phyloP scores from a whole-genome alignment of 352 stramenopile species.

The Phytophthora megakarya region DNA sequence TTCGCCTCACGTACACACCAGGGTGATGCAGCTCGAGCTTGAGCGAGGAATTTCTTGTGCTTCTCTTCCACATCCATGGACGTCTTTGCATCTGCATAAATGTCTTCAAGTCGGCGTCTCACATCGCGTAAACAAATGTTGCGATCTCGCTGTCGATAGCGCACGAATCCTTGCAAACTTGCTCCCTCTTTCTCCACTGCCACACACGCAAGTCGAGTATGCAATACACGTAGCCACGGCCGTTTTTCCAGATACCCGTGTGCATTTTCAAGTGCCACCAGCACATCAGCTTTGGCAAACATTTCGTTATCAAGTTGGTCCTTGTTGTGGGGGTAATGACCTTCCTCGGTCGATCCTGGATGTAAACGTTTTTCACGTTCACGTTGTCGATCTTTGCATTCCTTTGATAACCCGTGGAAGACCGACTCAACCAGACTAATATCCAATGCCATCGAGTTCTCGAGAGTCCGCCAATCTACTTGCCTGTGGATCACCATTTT shows the following conservation, averaged over 20 bases:
- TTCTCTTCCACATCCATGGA: slow-evolving; percentile 44
- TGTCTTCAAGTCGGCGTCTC: slow-evolving; percentile 25
- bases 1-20: slow-evolving; percentile 69
- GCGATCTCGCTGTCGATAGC: slow-evolving; percentile 52
- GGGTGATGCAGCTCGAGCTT: slow-evolving; percentile 50
- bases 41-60: slow-evolving; percentile 45
- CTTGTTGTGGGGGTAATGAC: neutral
- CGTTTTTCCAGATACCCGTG: slow-evolving; percentile 56
- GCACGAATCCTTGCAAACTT: slow-evolving; percentile 53
- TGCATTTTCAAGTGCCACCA: slow-evolving; percentile 48
- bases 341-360: neutral
- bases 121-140: slow-evolving; percentile 42
- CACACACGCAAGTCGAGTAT: slow-evolving; percentile 59
- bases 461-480: slow-evolving; percentile 55
- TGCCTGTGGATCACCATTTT: slow-evolving; percentile 47
- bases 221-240: slow-evolving; percentile 56
- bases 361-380: slow-evolving; percentile 12
- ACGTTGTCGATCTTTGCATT: slow-evolving; percentile 27
- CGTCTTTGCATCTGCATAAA: slow-evolving; percentile 42
- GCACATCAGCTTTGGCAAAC: slow-evolving; percentile 64
- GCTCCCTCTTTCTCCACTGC: slow-evolving; percentile 61
- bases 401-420: slow-evolving; percentile 47
- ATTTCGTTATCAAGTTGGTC: slow-evolving; percentile 44
- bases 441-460: slow-evolving; percentile 53
- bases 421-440: slow-evolving; percentile 57